phyloP scores from a whole-genome alignment of 1,284 basidiomycete species.

The Sporisorium scitamineum region DNA sequence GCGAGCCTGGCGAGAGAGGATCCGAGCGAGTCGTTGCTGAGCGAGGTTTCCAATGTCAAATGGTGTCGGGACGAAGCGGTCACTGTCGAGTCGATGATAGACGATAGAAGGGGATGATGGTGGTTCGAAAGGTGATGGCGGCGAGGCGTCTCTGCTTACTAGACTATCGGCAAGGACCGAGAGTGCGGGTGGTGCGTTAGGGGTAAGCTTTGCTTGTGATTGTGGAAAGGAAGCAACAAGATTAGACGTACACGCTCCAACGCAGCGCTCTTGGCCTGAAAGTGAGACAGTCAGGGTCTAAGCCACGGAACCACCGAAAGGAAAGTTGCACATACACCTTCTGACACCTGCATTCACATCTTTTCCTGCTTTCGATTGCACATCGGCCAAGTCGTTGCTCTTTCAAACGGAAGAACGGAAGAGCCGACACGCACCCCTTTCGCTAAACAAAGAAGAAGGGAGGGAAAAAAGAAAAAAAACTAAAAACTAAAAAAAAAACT shows the following conservation, averaged over 20 bases:
- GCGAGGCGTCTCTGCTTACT: background rate
- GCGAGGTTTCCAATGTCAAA: too few species aligned
- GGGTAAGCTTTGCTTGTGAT: background rate
- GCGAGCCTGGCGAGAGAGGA: background rate
- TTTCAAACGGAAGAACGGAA: slow-evolving; percentile 12
- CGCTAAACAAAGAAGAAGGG: background rate
- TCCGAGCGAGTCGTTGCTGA: background rate
- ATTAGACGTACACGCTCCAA: background rate
- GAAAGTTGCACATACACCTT: background rate
- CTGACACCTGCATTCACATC: background rate
- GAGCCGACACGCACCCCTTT: background rate
- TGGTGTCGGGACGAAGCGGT: too few species aligned
- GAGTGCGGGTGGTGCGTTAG: background rate
- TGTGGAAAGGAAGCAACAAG: background rate
- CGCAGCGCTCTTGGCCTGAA: background rate
- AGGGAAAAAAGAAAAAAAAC: background rate
- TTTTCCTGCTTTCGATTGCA: background rate
- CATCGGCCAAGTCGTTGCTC: background rate
- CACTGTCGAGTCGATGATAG: too few species aligned
- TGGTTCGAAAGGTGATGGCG: background rate
- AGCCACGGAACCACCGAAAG: background rate
- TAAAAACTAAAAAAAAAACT: background rate
- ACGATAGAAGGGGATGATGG: background rate
- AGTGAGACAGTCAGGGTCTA: slow-evolving; percentile 1
- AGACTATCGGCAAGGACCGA: background rate